Evolutionary conservation across 2,329 filamentous ascomycete species (phyloP).

Genomic region (Pseudophaeomoniella oleicola): DNA sequence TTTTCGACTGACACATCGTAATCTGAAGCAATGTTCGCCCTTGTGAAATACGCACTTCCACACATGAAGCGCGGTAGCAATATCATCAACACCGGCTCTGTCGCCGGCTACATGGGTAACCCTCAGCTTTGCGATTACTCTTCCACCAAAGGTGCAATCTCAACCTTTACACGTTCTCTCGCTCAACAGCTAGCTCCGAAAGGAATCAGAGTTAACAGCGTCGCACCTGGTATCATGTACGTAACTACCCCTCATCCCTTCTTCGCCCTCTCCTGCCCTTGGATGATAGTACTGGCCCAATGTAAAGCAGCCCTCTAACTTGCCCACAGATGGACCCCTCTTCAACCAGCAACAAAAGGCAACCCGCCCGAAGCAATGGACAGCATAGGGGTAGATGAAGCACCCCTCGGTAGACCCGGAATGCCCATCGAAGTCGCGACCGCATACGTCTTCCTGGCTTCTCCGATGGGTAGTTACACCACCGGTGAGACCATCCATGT

Average conservation of each 20-base stretch:
- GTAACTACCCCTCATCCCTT: conserved; percentile 5
- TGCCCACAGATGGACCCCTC: conserved; percentile 20
- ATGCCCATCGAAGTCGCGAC: conserved; percentile 24
- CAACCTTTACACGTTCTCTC: conserved; percentile 39
- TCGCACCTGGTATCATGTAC: conserved; percentile 18
- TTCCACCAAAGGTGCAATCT: conserved; percentile 44
- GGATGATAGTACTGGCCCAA: conserved; percentile 2
- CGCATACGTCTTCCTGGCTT: conserved; percentile 25
- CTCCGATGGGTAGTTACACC: conserved; percentile 9
- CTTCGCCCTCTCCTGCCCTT: conserved; percentile 16
- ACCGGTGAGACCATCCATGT: conserved; percentile 9
- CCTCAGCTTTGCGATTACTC: conserved; percentile 38
- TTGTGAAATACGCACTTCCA: conserved; percentile 41
- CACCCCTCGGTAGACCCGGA: conserved; percentile 19
- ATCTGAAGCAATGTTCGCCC: conserved; percentile 43
- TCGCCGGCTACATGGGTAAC: conserved; percentile 40
- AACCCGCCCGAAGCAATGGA: conserved; percentile 18
- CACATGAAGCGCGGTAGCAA: conserved; percentile 33
- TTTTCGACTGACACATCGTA: too few relatives aligned
- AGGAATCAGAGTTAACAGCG: conserved; percentile 41
- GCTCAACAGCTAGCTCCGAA: conserved; percentile 38
- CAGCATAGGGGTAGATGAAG: conserved; percentile 13
- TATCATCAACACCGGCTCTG: conserved; percentile 43
- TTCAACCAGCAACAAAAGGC: conserved; percentile 12
- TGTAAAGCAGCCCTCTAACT: conserved; percentile 4